These are phyloP conservation scores for Candida ficus DNA, from an alignment of 805 yeast species.

Conservation along the genomic window DNA sequence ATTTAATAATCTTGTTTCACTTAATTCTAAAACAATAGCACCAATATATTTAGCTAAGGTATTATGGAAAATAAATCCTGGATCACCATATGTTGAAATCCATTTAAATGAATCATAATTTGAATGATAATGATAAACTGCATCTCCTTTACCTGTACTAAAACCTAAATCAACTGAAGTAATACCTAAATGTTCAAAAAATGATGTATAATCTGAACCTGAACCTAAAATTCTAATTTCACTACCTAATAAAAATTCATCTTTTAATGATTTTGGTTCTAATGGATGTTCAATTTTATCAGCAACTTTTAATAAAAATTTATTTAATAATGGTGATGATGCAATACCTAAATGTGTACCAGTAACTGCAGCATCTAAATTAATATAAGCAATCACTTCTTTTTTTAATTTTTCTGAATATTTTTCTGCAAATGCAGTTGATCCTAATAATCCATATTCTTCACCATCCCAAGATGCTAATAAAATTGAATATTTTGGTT, in stretches of 20 bases:
- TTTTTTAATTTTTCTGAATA: constrained; percentile 41
- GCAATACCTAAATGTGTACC: constrained; percentile 55
- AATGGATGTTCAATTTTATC: constrained; percentile 42
- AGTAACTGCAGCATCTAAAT: constrained; percentile 58
- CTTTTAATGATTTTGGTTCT: constrained; percentile 18
- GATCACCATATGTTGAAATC: constrained; percentile 63
- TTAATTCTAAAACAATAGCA: constrained; percentile 39
- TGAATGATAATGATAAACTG: constrained; percentile 73
- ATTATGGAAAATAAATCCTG: constrained; percentile 55
- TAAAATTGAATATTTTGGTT: constrained; percentile 58
- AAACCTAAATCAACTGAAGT: constrained; percentile 61
- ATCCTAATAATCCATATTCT: constrained; percentile 69
- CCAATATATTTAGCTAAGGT: constrained; percentile 51
- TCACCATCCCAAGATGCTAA: constrained; percentile 85
- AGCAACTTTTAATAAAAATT: constrained; percentile 41
- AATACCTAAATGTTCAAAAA: constrained; percentile 54
- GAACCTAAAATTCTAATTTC: constrained; percentile 51
- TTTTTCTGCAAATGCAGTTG: constrained; percentile 74
- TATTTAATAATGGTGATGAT: constrained; percentile 44
- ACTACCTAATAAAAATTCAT: constrained; percentile 25
- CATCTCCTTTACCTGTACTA: constrained; percentile 36
- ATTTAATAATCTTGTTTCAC: constrained; percentile 45
- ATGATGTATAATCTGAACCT: constrained; percentile 66
- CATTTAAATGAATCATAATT: constrained; percentile 68
- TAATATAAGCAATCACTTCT: constrained; percentile 61